Evolutionary conservation across 176 grass and related monocot species (phyloP).

Genomic region (Oryza glumipatula): DNA sequence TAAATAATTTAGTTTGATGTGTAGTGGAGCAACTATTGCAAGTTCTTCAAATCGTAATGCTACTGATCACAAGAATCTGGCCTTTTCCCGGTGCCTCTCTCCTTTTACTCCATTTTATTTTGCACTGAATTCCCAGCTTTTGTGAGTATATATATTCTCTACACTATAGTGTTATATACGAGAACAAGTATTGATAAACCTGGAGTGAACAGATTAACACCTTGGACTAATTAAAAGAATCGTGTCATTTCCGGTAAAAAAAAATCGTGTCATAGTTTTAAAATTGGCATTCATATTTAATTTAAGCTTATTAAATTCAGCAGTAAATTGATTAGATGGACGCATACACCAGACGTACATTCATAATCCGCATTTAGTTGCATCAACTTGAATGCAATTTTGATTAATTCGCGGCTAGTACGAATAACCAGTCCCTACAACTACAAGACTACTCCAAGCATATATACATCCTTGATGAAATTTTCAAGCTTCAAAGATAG

Average conservation of each 20-base stretch:
- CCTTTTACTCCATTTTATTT: not conserved
- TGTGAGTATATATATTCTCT: not conserved
- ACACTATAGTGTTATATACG: no score
- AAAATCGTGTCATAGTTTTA: not conserved
- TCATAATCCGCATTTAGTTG: not conserved
- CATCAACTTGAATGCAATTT: not conserved
- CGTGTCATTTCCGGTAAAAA: no score
- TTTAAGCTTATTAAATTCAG: not conserved
- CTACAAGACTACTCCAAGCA: not conserved
- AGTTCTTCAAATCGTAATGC: not conserved
- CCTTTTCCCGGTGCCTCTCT: not conserved
- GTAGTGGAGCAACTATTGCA: constrained; percentile 15
- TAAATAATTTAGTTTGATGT: not conserved
- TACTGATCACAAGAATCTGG: constrained; percentile 18
- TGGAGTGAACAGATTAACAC: not conserved
- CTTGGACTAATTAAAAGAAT: no score
- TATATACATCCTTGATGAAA: not conserved
- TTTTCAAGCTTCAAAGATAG: not conserved
- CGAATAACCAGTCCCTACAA: no score
- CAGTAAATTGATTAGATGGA: not conserved
- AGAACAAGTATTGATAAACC: no score
- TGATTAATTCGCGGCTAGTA: not conserved
- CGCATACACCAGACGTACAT: not conserved
- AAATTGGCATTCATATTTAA: not conserved
- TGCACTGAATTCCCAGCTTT: not conserved